A percentile compares a stretch with the other conserved stretches of the same genome.
Conservation (phyloP, 345 rosid species). For the Gossypium rotundifolium region DNA sequence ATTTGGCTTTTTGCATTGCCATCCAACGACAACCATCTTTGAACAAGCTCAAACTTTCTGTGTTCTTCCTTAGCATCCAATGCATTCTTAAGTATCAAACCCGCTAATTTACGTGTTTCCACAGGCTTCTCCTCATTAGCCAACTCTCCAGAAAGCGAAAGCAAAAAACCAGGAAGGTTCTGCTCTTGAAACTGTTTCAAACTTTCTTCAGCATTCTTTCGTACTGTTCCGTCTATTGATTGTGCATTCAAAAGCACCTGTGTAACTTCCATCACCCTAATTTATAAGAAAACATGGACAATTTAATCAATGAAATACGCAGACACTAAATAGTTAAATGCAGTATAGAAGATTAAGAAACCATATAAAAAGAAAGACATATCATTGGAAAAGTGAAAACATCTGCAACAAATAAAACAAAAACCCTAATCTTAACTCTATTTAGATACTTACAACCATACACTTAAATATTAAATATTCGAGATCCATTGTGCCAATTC, state of each 20-base stretch:
- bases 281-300: slow-evolving; percentile 7
- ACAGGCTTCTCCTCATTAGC: slow-evolving; percentile 55
- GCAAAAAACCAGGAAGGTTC: slow-evolving; percentile 57
- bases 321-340: neutral
- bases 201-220: slow-evolving; percentile 68
- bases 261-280: slow-evolving; percentile 49
- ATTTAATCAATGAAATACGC: neutral
- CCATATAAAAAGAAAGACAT: too few species aligned
- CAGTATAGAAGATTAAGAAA: neutral
- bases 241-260: slow-evolving; percentile 74
- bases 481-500: neutral
- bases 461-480: neutral
- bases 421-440: neutral
- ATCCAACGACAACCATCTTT: slow-evolving; percentile 62
- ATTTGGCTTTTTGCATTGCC: slow-evolving; percentile 46
- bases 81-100: slow-evolving; percentile 62
- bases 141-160: slow-evolving; percentile 52
- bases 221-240: slow-evolving; percentile 58
- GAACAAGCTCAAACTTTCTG: slow-evolving; percentile 37
- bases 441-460: neutral
- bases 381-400: too few species aligned
- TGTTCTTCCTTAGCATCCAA: slow-evolving; percentile 77
- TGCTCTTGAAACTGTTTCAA: slow-evolving; percentile 66
- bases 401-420: neutral
- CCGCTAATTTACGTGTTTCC: slow-evolving; percentile 68